phyloP scores from a whole-genome alignment of 106 monocot genomes.

The Phalaenopsis equestris region DNA sequence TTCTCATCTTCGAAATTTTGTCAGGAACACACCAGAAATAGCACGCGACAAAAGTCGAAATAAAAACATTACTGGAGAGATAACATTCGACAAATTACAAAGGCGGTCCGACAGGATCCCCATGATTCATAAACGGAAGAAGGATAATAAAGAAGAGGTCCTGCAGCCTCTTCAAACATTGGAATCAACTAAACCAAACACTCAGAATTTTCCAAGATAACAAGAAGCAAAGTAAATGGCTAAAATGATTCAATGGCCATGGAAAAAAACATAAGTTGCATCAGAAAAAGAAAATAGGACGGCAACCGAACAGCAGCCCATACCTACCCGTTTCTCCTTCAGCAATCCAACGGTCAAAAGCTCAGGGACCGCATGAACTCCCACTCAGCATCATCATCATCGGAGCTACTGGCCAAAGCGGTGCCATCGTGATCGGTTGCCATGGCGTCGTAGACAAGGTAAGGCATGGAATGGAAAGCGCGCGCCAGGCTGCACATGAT shows the following conservation, averaged over 20 bases:
- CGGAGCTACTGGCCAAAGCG: not conserved
- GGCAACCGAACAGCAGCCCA: not conserved
- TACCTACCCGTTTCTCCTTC: not conserved
- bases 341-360: slow-evolving; percentile 19
- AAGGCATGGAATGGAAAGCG: slow-evolving; percentile 80
- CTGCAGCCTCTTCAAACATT: not conserved
- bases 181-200: not conserved
- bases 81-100: no score
- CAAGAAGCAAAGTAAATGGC: not conserved
- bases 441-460: slow-evolving; percentile 28
- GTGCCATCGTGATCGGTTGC: slow-evolving; percentile 2
- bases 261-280: not conserved
- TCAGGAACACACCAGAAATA: no score
- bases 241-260: not conserved
- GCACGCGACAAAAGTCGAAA: no score
- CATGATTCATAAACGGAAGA: not conserved
- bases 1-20: no score
- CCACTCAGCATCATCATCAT: slow-evolving; percentile 47
- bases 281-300: not conserved
- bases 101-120: not conserved
- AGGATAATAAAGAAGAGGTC: not conserved
- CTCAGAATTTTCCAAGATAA: not conserved
- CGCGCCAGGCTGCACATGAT: slow-evolving; percentile 23
- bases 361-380: slow-evolving; percentile 54
- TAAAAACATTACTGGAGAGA: no score